phyloP scores from a whole-genome alignment of 2,329 filamentous ascomycete genomes.

The Lecanicillium sp. region DNA sequence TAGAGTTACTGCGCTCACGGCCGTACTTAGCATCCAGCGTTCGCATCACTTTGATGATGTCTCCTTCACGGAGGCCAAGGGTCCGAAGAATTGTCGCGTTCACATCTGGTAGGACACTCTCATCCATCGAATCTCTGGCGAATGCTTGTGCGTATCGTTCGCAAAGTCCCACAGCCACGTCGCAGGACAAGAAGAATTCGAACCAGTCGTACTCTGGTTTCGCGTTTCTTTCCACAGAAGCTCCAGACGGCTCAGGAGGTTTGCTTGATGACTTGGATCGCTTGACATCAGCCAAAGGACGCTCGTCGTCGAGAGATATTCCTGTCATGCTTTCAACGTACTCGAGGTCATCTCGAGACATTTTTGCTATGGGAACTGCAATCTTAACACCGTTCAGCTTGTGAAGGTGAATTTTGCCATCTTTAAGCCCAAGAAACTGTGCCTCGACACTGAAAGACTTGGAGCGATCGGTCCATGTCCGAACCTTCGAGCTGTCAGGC shows the following conservation, averaged over 20 bases:
- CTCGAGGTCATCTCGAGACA: constrained; percentile 91
- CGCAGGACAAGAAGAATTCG: constrained; percentile 91
- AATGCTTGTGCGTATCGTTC: constrained; percentile 92
- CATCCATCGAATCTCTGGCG: constrained; percentile 86
- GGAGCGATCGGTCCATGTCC: constrained; percentile 90
- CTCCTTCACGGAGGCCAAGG: constrained; percentile 88
- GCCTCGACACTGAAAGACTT: constrained; percentile 97
- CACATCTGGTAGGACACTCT: constrained; percentile 85
- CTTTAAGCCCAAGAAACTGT: constrained; percentile 88
- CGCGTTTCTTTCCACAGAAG: constrained; percentile 50
- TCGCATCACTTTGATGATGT: constrained; percentile 94
- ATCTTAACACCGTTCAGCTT: constrained; percentile 98
- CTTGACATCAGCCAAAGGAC: constrained; percentile 80
- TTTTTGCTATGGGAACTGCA: constrained; percentile 88
- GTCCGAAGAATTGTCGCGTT: constrained; percentile 75
- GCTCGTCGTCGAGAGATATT: constrained; percentile 86
- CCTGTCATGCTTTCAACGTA: constrained; percentile 89
- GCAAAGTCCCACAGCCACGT: constrained; percentile 86
- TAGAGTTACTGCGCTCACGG: constrained; percentile 47
- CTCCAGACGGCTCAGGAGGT: constrained; percentile 38
- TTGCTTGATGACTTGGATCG: constrained; percentile 33
- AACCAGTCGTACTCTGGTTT: constrained; percentile 95
- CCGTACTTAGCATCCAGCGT: constrained; percentile 73
- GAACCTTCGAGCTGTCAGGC: constrained; percentile 73
- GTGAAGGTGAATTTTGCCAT: constrained; percentile 95